These are phyloP conservation scores for Colletotrichum brevisporum DNA, from an alignment of 2,329 filamentous ascomycete genomes.

Conservation along the genomic window DNA sequence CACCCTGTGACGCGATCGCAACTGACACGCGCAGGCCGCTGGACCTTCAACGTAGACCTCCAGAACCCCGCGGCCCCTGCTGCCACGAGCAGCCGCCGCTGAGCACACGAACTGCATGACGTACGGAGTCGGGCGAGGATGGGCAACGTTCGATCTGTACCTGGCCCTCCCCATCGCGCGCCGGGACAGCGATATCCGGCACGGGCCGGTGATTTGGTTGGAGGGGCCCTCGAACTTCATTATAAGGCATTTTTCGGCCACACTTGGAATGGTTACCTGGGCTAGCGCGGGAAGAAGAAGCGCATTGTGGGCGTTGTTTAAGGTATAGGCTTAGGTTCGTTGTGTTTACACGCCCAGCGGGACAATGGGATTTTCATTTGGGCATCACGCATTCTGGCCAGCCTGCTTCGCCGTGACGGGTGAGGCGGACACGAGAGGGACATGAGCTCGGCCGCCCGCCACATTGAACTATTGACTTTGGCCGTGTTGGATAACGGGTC, in stretches of 20 bases:
- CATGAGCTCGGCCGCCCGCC: too few species aligned
- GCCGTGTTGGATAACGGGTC: too few species aligned
- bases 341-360: slow-evolving; percentile 27
- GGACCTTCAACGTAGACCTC: slow-evolving; percentile 61
- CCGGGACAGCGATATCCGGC: neutral
- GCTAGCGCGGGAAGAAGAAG: slow-evolving; percentile 22
- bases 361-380: slow-evolving; percentile 21
- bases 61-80: slow-evolving; percentile 39
- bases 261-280: slow-evolving; percentile 15
- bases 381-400: slow-evolving; percentile 21
- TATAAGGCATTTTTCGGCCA: neutral
- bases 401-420: too few species aligned
- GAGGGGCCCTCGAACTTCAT: neutral
- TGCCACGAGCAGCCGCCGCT: slow-evolving; percentile 46
- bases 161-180: neutral
- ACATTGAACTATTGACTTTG: too few species aligned
- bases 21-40: slow-evolving; percentile 55
- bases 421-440: too few species aligned
- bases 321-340: slow-evolving; percentile 25
- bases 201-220: neutral
- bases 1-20: slow-evolving; percentile 40
- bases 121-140: neutral
- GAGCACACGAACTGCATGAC: slow-evolving; percentile 23
- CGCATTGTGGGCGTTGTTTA: slow-evolving; percentile 37
- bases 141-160: neutral